Percentiles rank a stretch among this genome's conserved stretches.
Conservation (phyloP, 176 grass and related monocot species). For the Thinopyrum elongatum region DNA sequence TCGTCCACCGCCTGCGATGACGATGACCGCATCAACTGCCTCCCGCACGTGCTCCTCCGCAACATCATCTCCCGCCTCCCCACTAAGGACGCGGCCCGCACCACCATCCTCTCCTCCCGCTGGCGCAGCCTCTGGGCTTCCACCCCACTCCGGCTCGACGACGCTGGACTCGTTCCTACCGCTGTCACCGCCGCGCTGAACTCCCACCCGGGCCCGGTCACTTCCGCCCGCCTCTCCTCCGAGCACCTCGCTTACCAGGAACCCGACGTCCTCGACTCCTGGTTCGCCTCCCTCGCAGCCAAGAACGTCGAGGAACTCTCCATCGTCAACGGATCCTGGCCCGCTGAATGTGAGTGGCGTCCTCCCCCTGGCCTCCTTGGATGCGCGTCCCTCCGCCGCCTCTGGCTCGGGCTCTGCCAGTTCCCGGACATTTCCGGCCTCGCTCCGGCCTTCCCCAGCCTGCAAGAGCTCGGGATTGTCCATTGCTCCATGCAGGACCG, state of each 20-base stretch:
- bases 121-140: constrained; percentile 47
- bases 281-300: constrained; percentile 31
- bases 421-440: constrained; percentile 40
- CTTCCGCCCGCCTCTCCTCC: constrained; percentile 28
- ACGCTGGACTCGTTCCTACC: neutral
- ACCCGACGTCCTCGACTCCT: constrained; percentile 11
- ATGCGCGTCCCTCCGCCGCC: constrained; percentile 26
- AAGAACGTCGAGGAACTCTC: constrained; percentile 28
- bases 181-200: constrained; percentile 20
- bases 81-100: constrained; percentile 50
- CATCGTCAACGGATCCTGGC: constrained; percentile 34
- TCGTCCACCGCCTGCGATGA: neutral
- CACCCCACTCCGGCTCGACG: constrained; percentile 31
- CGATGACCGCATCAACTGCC: constrained; percentile 30
- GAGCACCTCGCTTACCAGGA: constrained; percentile 8
- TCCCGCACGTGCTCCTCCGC: constrained; percentile 35
- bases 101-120: constrained; percentile 37
- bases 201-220: constrained; percentile 35
- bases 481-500: constrained; percentile 32
- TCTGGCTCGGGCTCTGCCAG: constrained; percentile 41
- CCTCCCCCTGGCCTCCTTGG: constrained; percentile 24
- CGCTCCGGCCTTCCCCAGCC: constrained; percentile 13
- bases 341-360: constrained; percentile 11
- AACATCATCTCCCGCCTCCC: constrained; percentile 40
- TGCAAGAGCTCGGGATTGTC: constrained; percentile 35